Conservation (phyloP, 345 rosid genomes). For the Brassica carinata region DNA sequence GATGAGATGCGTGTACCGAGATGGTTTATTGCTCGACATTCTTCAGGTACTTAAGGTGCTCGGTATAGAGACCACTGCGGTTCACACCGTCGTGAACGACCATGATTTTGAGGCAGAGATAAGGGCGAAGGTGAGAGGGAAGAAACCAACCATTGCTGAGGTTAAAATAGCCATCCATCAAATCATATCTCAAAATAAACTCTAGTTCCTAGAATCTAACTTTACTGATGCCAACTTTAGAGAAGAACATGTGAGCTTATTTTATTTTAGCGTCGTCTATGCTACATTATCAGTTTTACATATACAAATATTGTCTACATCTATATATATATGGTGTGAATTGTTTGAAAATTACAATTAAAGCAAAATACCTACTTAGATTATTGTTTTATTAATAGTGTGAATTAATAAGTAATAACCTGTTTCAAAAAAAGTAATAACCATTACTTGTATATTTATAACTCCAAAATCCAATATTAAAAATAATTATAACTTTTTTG, state of each 20-base stretch:
- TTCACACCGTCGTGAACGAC: constrained; percentile 60
- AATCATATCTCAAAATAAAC: constrained; percentile 43
- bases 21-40: constrained; percentile 77
- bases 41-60: constrained; percentile 76
- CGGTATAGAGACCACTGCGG: constrained; percentile 69
- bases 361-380: neutral
- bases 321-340: neutral
- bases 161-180: constrained; percentile 78
- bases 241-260: neutral
- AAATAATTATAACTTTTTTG: too few species aligned
- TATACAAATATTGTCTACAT: neutral
- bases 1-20: constrained; percentile 70
- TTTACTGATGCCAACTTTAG: constrained; percentile 16
- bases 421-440: too few species aligned
- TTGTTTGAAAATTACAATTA: neutral
- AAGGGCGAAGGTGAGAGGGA: constrained; percentile 87
- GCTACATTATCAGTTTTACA: neutral
- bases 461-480: too few species aligned
- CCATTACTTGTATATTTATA: neutral
- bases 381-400: neutral
- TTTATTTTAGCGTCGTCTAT: neutral
- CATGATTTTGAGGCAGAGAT: constrained; percentile 69
- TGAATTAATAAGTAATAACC: neutral
- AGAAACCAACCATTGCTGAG: constrained; percentile 79
- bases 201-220: constrained; percentile 28